Base-by-base conservation (phyloP, 1,284 basidiomycete species). In the Cystobasidiaceae sp. region DNA sequence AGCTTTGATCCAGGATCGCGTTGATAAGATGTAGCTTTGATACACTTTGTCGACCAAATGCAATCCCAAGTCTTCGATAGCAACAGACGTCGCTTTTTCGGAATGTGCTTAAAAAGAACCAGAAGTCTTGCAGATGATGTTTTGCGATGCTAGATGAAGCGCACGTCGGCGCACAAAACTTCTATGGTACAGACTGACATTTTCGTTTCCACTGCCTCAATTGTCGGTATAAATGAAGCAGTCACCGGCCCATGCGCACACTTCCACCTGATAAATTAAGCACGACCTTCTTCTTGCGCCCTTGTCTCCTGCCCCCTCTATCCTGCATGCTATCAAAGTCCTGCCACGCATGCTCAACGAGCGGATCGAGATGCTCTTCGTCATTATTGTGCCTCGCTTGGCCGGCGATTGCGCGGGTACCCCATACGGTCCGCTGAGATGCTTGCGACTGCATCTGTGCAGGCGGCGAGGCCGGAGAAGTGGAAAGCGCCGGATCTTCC, bases 251-350 rank as follows among this genome's bases (percentile, higher is more conserved):
- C 61, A 64, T 64, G 17, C 37, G 32, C 2, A 64, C 51, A 2
- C 41, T 33, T n/a, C 61, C 61, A 8, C 61, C 61, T 13, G 46
- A 51, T 23, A 64, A 27, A 33, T 64, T 64, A 23, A 64, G 51
- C 9, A 64, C 61, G 43, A 64, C 61, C 44, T 64, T 64, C 61
- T 64, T 64, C 43, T 64, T 64, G 41, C 61, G 21, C 30, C 61
- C 61, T 34, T 64, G 61, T 43, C 61, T 37, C 28, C 61, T 39
- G 23, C 61, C 61, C 3, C 61, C 61, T 27, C 61, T 39, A 23
- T 55, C 34, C 48, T 64, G 61, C 32, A 64, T 8, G 32, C 23
- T 55, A 33, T 64, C 61, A 21, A 64, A 64, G 33, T 64, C 61
- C 15, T 64, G 51, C 61, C 61, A 64, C 13, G 52, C 61, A 48